Evolutionary conservation across 2,329 filamentous ascomycete genomes (phyloP).

Genomic region (Epichloe hybrida): DNA sequence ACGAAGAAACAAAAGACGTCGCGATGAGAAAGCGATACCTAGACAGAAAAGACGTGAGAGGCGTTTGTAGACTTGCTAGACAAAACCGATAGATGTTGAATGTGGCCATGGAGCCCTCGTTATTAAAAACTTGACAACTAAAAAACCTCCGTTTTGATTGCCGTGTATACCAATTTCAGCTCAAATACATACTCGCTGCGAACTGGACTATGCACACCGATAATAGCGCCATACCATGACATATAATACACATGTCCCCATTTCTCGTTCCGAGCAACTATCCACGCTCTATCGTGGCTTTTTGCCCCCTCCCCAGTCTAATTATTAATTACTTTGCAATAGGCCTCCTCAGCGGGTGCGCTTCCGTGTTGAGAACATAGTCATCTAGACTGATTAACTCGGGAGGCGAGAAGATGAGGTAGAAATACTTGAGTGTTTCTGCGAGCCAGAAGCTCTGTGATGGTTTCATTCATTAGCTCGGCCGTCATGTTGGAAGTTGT

Average conservation of each 20-base stretch:
- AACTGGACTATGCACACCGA: not conserved
- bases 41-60: not conserved
- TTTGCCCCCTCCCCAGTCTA: not conserved
- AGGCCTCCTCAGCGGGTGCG: slow-evolving; percentile 24
- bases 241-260: too few species aligned
- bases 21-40: not conserved
- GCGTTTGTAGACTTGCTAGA: not conserved
- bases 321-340: not conserved
- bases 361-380: slow-evolving; percentile 47
- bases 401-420: slow-evolving; percentile 53
- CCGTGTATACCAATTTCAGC: too few species aligned
- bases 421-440: slow-evolving; percentile 66
- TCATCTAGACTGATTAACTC: slow-evolving; percentile 53
- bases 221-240: not conserved
- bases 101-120: too few species aligned
- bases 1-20: too few species aligned
- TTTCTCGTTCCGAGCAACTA: not conserved
- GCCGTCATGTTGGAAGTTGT: too few species aligned
- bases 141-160: too few species aligned
- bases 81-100: not conserved
- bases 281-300: not conserved
- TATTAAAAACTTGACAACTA: too few species aligned
- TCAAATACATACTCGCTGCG: too few species aligned
- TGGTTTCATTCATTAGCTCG: too few species aligned
- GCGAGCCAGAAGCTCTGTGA: slow-evolving; percentile 56